Evolutionary conservation across 495 filamentous ascomycete species (phyloP), one percentile per base, ranked within the genome.

Genomic region (Thozetella sp.): DNA sequence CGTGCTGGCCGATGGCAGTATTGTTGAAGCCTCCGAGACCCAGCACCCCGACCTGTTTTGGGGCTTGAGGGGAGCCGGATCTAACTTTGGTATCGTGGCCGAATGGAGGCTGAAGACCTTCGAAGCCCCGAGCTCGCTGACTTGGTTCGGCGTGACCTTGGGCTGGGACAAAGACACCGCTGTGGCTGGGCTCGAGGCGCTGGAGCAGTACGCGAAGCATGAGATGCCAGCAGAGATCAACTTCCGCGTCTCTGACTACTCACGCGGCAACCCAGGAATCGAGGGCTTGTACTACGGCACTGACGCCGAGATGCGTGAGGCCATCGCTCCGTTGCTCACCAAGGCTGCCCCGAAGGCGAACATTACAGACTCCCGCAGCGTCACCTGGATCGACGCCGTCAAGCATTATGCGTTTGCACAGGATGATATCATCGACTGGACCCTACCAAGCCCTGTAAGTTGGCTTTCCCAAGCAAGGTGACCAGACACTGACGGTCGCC

Each of bases 1-100:
- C 1, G 87, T 92, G n/a, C 78, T 88, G 9, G 86, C 87, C 1
- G 80, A 88, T 61, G 84, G 84, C 13, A 73, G 26, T 19, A 37
- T 37, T 37, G 30, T 37, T 37, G 15, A 37, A 37, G 30, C 30
- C n/a, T 73, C 70, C 4, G 66, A 62, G 27, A 68, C 58, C 6
- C 66, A 75, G 54, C 69, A 75, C 53, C 59, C 66, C 51, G 71
- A 73, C 4, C 48, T 72, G 9, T 73, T 68, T 54, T 73, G 69
- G 71, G 71, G 64, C 53, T 46, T 73, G 53, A 60, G 67, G 23
- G 71, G 69, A 17, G 71, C 71, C 0, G 71, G 71, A 13, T 73
- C 71, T 6, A 71, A 70, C 57, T 71, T 75, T 45, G 74, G 72
- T 43, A 65, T 76, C 23, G 71, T 74, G 2, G 67, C 72, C 27